A percentile compares a stretch with the other conserved stretches of the same genome.
These are phyloP conservation scores for Herpetospermum pedunculosum DNA, from an alignment of 306 rosid genomes.

Conservation along the genomic window DNA sequence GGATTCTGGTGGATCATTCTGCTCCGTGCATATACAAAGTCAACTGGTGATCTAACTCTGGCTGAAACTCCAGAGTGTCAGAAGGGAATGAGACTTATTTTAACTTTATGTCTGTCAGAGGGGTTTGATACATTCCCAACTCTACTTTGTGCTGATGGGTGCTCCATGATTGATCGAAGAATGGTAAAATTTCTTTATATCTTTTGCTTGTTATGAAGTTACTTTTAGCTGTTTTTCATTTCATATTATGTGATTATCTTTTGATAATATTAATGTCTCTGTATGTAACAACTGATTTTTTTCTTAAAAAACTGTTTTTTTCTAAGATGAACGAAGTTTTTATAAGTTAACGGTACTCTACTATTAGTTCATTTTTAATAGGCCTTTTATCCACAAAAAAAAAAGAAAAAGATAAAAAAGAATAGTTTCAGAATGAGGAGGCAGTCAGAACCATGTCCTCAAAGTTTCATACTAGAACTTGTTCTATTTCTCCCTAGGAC, in stretches of 20 bases:
- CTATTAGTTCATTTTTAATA: neutral
- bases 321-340: neutral
- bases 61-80: conserved; percentile 20
- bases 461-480: neutral
- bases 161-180: conserved; percentile 19
- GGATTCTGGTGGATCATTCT: conserved; percentile 20
- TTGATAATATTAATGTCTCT: neutral
- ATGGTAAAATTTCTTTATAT: conserved; percentile 1
- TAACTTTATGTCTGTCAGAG: conserved; percentile 13
- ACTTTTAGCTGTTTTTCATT: neutral
- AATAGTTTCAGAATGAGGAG: neutral
- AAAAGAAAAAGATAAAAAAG: neutral
- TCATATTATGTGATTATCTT: neutral
- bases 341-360: neutral
- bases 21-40: conserved; percentile 19
- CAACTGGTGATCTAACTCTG: conserved; percentile 12
- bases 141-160: conserved; percentile 17
- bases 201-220: neutral
- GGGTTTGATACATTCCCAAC: conserved; percentile 17
- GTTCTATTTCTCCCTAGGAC: neutral
- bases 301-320: no score
- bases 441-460: neutral
- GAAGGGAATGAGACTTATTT: conserved; percentile 15
- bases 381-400: neutral
- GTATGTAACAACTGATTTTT: neutral